Conservation (phyloP, 495 filamentous ascomycete genomes). For the Neurospora africana region DNA sequence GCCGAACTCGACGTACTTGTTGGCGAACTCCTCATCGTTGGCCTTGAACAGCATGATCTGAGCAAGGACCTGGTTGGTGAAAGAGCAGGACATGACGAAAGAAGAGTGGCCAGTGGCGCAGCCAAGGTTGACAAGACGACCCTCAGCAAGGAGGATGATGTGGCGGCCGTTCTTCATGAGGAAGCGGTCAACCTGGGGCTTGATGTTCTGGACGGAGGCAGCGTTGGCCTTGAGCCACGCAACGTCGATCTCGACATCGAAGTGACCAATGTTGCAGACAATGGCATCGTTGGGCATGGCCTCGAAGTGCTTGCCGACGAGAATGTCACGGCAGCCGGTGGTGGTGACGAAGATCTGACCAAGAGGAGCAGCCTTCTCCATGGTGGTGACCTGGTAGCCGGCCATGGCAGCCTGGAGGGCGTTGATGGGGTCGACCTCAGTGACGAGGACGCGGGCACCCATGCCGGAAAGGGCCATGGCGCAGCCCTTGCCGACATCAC, state of each 20-base stretch:
- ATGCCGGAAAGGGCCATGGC: conserved; percentile 89
- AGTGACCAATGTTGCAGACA: conserved; percentile 99
- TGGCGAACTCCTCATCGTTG: conserved; percentile 72
- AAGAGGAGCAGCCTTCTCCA: conserved; percentile 81
- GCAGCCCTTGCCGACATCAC: conserved; percentile 99
- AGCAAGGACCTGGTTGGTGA: conserved; percentile 99
- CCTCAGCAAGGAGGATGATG: conserved; percentile 97
- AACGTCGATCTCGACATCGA: conserved; percentile 99
- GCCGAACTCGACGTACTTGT: conserved; percentile 94
- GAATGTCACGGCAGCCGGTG: conserved; percentile 96
- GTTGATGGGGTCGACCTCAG: conserved; percentile 99
- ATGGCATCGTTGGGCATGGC: conserved; percentile 97
- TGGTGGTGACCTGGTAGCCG: conserved; percentile 91
- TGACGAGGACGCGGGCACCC: conserved; percentile 94
- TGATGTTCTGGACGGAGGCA: conserved; percentile 91
- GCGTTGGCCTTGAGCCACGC: conserved; percentile 96
- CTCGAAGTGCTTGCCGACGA: conserved; percentile 87
- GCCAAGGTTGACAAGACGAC: conserved; percentile 96
- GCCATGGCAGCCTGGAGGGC: conserved; percentile 97
- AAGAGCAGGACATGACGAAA: conserved; percentile 99
- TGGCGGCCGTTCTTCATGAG: conserved; percentile 86
- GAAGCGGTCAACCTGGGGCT: conserved; percentile 98
- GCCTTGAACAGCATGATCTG: conserved; percentile 98
- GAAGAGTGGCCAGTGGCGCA: conserved; percentile 99
- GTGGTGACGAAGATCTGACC: conserved; percentile 99